Evolutionary conservation across 176 grass and related monocot species (phyloP).

Genomic region (Oryza glaberrima): DNA sequence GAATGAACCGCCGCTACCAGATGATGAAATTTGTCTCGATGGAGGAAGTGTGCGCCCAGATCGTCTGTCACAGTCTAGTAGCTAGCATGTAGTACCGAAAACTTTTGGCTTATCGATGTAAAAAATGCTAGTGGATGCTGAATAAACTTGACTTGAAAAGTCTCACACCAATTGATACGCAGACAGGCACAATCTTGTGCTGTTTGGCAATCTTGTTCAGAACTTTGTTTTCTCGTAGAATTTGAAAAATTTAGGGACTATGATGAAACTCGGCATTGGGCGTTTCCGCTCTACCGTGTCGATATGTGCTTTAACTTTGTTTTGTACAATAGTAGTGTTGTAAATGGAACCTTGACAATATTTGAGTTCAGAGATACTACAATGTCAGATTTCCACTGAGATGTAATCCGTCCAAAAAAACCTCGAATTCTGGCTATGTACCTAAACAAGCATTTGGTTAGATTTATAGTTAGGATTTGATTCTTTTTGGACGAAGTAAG

Average conservation of each 20-base stretch:
- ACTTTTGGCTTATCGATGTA: not conserved
- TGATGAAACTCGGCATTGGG: not conserved
- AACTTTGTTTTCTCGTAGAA: not conserved
- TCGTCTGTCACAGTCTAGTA: conserved; percentile 31
- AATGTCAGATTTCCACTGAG: not conserved
- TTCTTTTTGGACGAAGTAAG: too few species aligned
- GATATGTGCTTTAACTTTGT: conserved; percentile 5
- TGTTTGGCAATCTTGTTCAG: conserved; percentile 7
- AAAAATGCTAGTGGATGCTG: not conserved
- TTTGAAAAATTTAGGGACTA: not conserved
- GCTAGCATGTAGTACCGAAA: not conserved
- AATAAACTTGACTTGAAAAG: not conserved
- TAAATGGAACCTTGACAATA: not conserved
- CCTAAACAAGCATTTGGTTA: too few species aligned
- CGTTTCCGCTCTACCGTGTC: not conserved
- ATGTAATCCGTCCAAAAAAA: too few species aligned
- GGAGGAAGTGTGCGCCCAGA: conserved; percentile 19
- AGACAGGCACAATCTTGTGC: conserved; percentile 2
- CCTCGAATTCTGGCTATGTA: too few species aligned
- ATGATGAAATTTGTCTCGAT: conserved; percentile 47
- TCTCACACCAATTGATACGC: not conserved
- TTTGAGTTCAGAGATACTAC: not conserved
- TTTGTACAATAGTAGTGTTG: conserved; percentile 1
- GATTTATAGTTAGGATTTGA: too few species aligned
- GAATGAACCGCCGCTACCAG: conserved; percentile 25